Evolutionary conservation across 2,329 filamentous ascomycete species (phyloP).

Genomic region (Penicillium sp.): DNA sequence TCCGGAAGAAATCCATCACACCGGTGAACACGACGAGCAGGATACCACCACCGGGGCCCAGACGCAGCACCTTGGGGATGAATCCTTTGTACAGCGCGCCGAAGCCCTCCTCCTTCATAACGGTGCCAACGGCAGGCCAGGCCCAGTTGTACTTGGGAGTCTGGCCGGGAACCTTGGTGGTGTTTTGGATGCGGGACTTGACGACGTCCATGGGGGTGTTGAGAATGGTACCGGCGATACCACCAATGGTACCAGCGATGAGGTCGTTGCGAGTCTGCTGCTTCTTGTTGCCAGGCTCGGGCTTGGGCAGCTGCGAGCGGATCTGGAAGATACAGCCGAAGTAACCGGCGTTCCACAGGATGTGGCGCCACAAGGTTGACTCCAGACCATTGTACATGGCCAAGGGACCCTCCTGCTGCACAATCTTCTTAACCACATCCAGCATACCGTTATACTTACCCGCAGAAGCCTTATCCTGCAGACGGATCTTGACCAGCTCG

Average conservation of each 20-base stretch:
- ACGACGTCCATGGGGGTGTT: slow-evolving; percentile 98
- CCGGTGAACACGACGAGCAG: slow-evolving; percentile 55
- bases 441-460: slow-evolving; percentile 66
- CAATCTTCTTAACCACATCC: slow-evolving; percentile 66
- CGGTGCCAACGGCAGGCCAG: slow-evolving; percentile 81
- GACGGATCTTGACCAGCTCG: slow-evolving; percentile 96
- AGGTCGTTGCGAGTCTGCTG: slow-evolving; percentile 86
- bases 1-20: slow-evolving; percentile 81
- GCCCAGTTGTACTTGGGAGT: slow-evolving; percentile 99
- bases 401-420: slow-evolving; percentile 79
- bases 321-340: slow-evolving; percentile 99
- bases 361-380: slow-evolving; percentile 94
- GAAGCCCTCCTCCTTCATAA: slow-evolving; percentile 93
- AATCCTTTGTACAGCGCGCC: slow-evolving; percentile 96
- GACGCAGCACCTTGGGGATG: slow-evolving; percentile 85
- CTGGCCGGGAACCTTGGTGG: slow-evolving; percentile 76
- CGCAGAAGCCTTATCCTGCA: slow-evolving; percentile 93
- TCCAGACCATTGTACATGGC: slow-evolving; percentile 97
- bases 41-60: slow-evolving; percentile 71
- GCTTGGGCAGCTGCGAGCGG: slow-evolving; percentile 77
- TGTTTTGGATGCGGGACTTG: slow-evolving; percentile 98
- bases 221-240: slow-evolving; percentile 85
- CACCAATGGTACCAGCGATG: slow-evolving; percentile 82
- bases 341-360: slow-evolving; percentile 93
- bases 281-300: slow-evolving; percentile 71